Base-by-base conservation (phyloP, 306 rosid genomes). In the Oemleria cerasiformis region DNA sequence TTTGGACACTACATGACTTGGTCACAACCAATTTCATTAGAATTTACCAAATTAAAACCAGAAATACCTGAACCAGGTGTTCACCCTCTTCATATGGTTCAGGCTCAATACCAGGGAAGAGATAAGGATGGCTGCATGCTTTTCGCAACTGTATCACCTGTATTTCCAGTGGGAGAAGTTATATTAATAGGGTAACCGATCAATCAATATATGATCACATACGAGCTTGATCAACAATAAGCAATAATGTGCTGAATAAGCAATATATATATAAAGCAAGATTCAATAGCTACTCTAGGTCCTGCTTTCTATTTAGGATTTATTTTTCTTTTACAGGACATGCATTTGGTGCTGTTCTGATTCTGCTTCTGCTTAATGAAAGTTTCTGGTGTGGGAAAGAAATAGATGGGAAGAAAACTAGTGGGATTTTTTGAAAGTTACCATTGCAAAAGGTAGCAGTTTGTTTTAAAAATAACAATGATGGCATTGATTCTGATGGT, bases 21-120 rank as follows among this genome's bases (percentile, higher is more conserved):
- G 43, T 60, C 15, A 54, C 21, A 40, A 9, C 66, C 38, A 36
- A 3, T 4, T 19, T 42, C 16, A 12, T 60, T 43, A 62, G n/a
- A 43, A 23, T 15, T 40, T 39, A 65, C 21, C 45, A 21, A 66
- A 41, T 59, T 21, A 68, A 72, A 67, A 41, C 49, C 21, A 47
- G 30, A 25, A 43, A 64, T 85, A 91, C 98, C 96, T 87, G 90
- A 70, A 93, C 86, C 71, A 93, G 77, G 85, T 93, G 98, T 87
- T 93, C 98, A 47, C 98, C 98, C 84, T 93, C 98, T 82, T 87
- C 94, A 63, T 84, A 93, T 11, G 98, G 98, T 85, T 93, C 98
- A 6, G 98, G 96, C 88, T 93, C 98, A 77, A 93, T 87, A 72
- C 98, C 94, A 43, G 96, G 96, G 73, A 93, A 93, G 60, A 93